phyloP scores from a whole-genome alignment of 2,329 filamentous ascomycete species.

The Atkinsonella texensis region DNA sequence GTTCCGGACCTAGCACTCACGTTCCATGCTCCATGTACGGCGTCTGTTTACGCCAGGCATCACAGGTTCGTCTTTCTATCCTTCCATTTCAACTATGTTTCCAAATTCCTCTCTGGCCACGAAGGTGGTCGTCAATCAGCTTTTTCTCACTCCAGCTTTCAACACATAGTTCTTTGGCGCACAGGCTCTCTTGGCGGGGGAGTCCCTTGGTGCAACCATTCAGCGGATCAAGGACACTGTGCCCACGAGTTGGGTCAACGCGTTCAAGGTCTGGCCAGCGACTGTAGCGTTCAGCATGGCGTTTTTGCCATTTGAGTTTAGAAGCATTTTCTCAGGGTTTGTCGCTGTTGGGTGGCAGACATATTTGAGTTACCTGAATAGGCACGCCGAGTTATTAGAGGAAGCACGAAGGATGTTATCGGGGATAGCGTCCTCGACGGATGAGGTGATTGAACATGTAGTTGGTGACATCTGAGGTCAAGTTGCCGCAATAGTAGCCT shows the following conservation, averaged over 20 bases:
- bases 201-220: conserved; percentile 48
- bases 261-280: too few relatives aligned
- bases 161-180: too few relatives aligned
- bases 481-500: too few relatives aligned
- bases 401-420: conserved; percentile 1
- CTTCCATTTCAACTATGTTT: conserved; percentile 72
- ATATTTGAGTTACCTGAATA: too few relatives aligned
- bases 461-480: too few relatives aligned
- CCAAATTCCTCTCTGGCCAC: conserved; percentile 58
- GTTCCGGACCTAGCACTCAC: too few relatives aligned
- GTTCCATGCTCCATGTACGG: too few relatives aligned
- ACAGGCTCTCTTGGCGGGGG: conserved; percentile 64
- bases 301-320: too few relatives aligned
- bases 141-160: conserved; percentile 70
- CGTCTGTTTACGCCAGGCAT: conserved; percentile 65
- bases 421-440: neutral
- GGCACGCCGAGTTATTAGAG: conserved; percentile 45
- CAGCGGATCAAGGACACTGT: conserved; percentile 65
- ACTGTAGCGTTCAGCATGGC: too few relatives aligned
- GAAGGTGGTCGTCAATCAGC: conserved; percentile 73
- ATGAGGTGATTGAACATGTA: conserved; percentile 25
- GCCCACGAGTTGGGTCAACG: too few relatives aligned
- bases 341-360: too few relatives aligned
- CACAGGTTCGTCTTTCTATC: conserved; percentile 68
- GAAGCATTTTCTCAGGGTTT: too few relatives aligned